A percentile compares a stretch with the other conserved stretches of the same genome.
phyloP scores from a whole-genome alignment of 352 stramenopile species.

The Phytopythium kandeliae region DNA sequence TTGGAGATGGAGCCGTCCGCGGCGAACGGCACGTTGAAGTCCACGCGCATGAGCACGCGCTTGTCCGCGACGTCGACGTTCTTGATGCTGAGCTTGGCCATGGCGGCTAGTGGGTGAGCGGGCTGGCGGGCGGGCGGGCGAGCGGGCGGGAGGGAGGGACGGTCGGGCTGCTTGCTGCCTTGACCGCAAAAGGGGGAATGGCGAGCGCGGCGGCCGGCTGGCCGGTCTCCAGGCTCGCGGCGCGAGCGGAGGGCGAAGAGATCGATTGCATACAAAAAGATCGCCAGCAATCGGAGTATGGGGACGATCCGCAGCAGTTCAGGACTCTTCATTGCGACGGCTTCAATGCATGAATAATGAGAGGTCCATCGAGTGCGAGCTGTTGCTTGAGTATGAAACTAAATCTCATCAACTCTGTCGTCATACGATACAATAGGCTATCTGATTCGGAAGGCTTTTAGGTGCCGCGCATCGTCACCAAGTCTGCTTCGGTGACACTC shows the following conservation, averaged over 20 bases:
- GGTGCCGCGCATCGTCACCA: too few relatives aligned
- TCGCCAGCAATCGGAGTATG: too few relatives aligned
- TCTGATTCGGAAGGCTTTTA: too few relatives aligned
- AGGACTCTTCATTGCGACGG: too few relatives aligned
- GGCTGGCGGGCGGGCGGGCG: constrained; percentile 4
- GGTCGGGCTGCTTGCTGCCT: constrained; percentile 6
- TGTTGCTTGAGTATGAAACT: too few relatives aligned
- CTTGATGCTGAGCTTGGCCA: constrained; percentile 85
- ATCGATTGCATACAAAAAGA: neutral
- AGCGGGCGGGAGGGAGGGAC: neutral
- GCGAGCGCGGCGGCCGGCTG: neutral
- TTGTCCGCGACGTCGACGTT: constrained; percentile 95
- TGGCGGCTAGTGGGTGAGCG: constrained; percentile 17
- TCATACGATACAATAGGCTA: too few relatives aligned
- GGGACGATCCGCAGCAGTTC: too few relatives aligned
- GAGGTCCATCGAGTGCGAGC: too few relatives aligned
- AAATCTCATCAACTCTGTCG: too few relatives aligned
- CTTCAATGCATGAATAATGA: too few relatives aligned
- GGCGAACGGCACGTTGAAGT: constrained; percentile 99
- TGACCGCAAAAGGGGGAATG: constrained; percentile 1
- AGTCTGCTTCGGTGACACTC: constrained; percentile 1
- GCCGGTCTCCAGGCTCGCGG: neutral
- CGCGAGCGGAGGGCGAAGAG: neutral
- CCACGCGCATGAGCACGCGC: constrained; percentile 98
- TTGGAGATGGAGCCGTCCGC: constrained; percentile 94